A percentile compares a stretch with the other conserved stretches of the same genome.
phyloP scores from a whole-genome alignment of 2,329 filamentous ascomycete genomes.

The Purpureocillium takamizusanense region DNA sequence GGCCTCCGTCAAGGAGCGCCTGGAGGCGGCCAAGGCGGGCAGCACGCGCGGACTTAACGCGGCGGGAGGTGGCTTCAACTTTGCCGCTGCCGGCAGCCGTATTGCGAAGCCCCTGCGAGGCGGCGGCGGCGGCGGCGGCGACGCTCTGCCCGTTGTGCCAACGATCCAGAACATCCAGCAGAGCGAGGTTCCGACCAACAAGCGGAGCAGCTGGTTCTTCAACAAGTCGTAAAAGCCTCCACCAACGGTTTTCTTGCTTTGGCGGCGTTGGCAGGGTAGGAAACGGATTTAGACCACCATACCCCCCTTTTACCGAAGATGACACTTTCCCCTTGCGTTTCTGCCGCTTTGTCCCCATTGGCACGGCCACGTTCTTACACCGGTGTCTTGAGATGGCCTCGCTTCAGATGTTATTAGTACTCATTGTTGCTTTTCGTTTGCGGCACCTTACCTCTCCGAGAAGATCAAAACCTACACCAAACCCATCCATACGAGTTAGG shows the following conservation, averaged over 20 bases:
- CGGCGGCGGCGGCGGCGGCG: conserved; percentile 50
- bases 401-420: too few relatives aligned
- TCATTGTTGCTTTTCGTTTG: too few relatives aligned
- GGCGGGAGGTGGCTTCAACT: conserved; percentile 63
- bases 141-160: conserved; percentile 37
- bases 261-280: conserved; percentile 5
- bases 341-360: too few relatives aligned
- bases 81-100: conserved; percentile 52
- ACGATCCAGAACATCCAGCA: conserved; percentile 50
- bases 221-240: conserved; percentile 41
- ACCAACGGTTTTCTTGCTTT: background rate
- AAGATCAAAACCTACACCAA: too few relatives aligned
- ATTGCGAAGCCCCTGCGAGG: conserved; percentile 63
- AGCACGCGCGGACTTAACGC: conserved; percentile 76
- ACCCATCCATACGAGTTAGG: too few relatives aligned
- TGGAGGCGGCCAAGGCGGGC: conserved; percentile 88
- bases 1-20: conserved; percentile 91
- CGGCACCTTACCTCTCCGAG: too few relatives aligned
- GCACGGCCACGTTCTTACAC: too few relatives aligned
- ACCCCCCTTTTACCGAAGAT: conserved; percentile 9
- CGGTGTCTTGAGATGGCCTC: too few relatives aligned
- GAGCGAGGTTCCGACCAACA: conserved; percentile 45
- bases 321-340: too few relatives aligned
- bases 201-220: conserved; percentile 69
- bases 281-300: conserved; percentile 7